Evolutionary conservation across 139 green algal species (phyloP), one percentile per base, ranked within the genome.

Genomic region (Coccomyxa sp.): DNA sequence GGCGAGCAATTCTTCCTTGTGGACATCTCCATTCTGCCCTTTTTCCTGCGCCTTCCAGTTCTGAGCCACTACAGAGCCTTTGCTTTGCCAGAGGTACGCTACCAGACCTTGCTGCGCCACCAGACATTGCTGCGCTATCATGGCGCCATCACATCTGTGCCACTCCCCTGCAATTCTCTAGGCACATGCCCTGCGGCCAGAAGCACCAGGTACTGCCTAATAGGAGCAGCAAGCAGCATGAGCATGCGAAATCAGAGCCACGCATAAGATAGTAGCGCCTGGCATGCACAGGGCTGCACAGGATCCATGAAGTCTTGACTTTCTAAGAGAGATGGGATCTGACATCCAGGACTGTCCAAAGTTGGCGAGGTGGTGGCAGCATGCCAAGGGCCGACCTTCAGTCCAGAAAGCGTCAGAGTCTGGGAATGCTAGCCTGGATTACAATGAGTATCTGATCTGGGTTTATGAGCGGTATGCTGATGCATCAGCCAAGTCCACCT

Each of bases 381-480:
- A 64, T 18, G 50, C 50, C 50, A 64, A 22, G 18, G 27, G 27
- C 18, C 50, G 50, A 31, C 18, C 50, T 31, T 64, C 50, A 31
- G 50, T 64, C 18, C 50, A 64, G 50, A 22, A 64, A 64, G 27
- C 50, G 3, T 31, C 18, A 22, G 50, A 31, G 5, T 64, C 50
- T 18, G 18, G 24, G 16, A 36, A 72, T 10, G 36, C 39, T n/a
- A 36, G 54, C 14, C 6, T 75, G 70, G 16, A 10, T 27, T 75
- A 75, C 22, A 14, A 31, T 16, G 29, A 75, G 16, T 75, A 75
- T 39, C 37, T 75, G 14, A 27, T 37, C 9, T 75, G 70, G 70
- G 70, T 75, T 10, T 75, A 75, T 39, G 14, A 75, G 70, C 14
- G 70, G 18, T 75, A 75, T 55, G 70, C 70, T 33, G 36, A 39